phyloP scores from a whole-genome alignment of 441 rosid genomes.

The Adansonia gregorii region DNA sequence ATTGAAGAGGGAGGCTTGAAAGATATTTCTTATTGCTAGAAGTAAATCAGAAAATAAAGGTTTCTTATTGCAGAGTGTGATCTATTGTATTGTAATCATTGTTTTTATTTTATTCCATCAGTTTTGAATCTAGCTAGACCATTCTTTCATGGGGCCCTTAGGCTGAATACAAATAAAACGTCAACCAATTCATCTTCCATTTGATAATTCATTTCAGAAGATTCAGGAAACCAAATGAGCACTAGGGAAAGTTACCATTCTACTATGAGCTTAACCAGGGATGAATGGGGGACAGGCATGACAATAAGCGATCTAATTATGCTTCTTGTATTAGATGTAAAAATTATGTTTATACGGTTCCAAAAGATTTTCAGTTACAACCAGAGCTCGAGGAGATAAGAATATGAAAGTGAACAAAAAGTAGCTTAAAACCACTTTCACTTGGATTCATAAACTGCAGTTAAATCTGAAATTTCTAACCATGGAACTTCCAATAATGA shows the following conservation, averaged over 20 bases:
- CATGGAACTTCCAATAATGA: not conserved
- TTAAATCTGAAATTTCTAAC: not conserved
- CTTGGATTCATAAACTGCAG: too few relatives aligned
- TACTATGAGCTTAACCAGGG: not conserved
- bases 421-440: not conserved
- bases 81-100: not conserved
- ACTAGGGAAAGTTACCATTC: not conserved
- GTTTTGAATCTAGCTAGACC: not conserved
- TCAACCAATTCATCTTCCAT: conserved; percentile 1
- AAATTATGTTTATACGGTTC: not conserved
- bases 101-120: conserved; percentile 1
- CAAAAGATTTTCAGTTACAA: conserved; percentile 5
- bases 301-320: not conserved
- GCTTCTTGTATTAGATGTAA: not conserved
- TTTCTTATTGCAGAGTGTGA: not conserved
- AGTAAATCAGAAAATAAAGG: not conserved
- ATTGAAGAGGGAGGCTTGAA: not conserved
- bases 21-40: not conserved
- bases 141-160: not conserved
- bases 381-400: not conserved
- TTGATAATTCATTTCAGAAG: not conserved
- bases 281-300: not conserved
- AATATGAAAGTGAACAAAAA: not conserved
- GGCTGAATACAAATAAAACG: not conserved
- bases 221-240: not conserved